phyloP scores from a whole-genome alignment of 257 asterid species.

The Fraxinus pennsylvanica region DNA sequence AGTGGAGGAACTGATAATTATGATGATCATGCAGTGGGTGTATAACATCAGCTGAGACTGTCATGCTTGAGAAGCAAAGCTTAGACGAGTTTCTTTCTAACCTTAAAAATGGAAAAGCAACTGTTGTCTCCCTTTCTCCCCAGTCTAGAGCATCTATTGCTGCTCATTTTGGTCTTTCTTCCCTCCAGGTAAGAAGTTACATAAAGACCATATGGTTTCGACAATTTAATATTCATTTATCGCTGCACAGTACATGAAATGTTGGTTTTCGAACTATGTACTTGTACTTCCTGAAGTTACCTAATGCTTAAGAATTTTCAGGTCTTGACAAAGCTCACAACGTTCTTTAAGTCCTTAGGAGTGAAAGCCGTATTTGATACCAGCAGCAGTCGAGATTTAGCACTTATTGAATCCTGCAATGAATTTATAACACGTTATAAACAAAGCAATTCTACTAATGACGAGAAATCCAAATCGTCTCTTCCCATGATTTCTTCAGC shows the following conservation, averaged over 20 bases:
- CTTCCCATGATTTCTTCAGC: slow-evolving; percentile 94
- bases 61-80: slow-evolving; percentile 99
- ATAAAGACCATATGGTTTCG: background rate
- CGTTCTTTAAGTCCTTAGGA: slow-evolving; percentile 82
- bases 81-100: slow-evolving; percentile 79
- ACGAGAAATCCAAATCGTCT: slow-evolving; percentile 40
- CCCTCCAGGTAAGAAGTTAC: slow-evolving; percentile 45
- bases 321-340: slow-evolving; percentile 80
- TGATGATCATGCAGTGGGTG: slow-evolving; percentile 77
- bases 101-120: slow-evolving; percentile 65
- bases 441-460: slow-evolving; percentile 41
- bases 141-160: slow-evolving; percentile 98
- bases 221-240: slow-evolving; percentile 9
- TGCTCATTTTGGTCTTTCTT: slow-evolving; percentile 76
- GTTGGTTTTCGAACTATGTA: slow-evolving; percentile 10
- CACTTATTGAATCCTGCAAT: slow-evolving; percentile 85
- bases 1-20: slow-evolving; percentile 19
- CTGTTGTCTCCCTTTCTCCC: slow-evolving; percentile 83
- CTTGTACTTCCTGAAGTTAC: slow-evolving; percentile 14
- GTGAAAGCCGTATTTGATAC: slow-evolving; percentile 92
- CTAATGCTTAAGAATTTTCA: slow-evolving; percentile 30
- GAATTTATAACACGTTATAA: slow-evolving; percentile 79
- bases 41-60: slow-evolving; percentile 96
- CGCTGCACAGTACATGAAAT: slow-evolving; percentile 13
- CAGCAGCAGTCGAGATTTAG: slow-evolving; percentile 86